phyloP scores from a whole-genome alignment of 2,329 filamentous ascomycete species.

The Talaromyces sp. region DNA sequence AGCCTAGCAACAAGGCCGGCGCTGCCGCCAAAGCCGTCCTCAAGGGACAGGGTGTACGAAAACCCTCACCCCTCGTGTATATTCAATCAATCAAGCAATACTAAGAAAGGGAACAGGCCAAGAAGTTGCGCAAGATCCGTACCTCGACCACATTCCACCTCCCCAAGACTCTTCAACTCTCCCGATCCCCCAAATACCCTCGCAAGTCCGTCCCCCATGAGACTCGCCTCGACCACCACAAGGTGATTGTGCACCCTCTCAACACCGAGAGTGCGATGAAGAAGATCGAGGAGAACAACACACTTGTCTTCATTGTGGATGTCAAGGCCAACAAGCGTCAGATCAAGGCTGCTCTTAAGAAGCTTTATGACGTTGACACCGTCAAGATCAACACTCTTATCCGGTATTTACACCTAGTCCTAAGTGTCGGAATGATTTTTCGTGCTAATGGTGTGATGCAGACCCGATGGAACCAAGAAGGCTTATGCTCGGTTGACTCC shows the following conservation, averaged over 20 bases:
- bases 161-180: conserved; percentile 91
- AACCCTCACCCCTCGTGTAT: too few relatives aligned
- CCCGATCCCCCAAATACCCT: conserved; percentile 89
- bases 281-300: conserved; percentile 99
- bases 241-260: conserved; percentile 94
- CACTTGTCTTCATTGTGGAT: conserved; percentile 94
- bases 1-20: conserved; percentile 66
- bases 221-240: conserved; percentile 92
- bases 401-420: conserved; percentile 56
- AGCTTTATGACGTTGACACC: conserved; percentile 96
- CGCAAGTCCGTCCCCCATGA: conserved; percentile 89
- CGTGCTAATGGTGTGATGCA: background rate
- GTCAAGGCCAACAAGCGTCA: conserved; percentile 99
- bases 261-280: conserved; percentile 99
- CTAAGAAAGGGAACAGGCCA: conserved; percentile 56
- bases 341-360: conserved; percentile 97
- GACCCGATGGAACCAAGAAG: conserved; percentile 98
- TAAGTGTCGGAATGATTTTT: conserved; percentile 40
- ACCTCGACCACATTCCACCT: conserved; percentile 92
- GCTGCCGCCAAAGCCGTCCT: conserved; percentile 94
- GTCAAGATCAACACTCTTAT: conserved; percentile 99
- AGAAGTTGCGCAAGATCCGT: conserved; percentile 92
- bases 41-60: conserved; percentile 94
- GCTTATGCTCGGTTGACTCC: conserved; percentile 91
- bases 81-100: too few relatives aligned